Conservation (phyloP, 2,329 filamentous ascomycete genomes). For the Pseudogymnoascus sp. region DNA sequence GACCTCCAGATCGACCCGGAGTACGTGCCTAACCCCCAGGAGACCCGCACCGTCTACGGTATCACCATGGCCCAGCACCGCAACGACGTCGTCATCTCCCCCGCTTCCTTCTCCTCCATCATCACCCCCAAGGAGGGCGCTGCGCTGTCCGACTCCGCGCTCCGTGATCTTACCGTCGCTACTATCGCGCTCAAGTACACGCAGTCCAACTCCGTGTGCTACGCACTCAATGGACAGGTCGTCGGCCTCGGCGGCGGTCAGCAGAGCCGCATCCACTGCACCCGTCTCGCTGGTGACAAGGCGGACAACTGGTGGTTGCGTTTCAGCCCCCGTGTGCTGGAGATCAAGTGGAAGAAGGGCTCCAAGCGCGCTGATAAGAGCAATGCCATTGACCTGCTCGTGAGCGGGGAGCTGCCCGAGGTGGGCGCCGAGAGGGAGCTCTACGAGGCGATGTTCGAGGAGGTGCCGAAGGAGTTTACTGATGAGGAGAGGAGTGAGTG, state of each 20-base stretch:
- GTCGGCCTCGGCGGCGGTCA: slow-evolving; percentile 93
- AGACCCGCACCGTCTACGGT: slow-evolving; percentile 85
- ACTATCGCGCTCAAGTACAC: slow-evolving; percentile 99
- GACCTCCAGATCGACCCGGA: slow-evolving; percentile 89
- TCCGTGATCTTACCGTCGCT: slow-evolving; percentile 86
- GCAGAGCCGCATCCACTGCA: slow-evolving; percentile 98
- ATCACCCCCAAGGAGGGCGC: slow-evolving; percentile 76
- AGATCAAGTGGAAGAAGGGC: slow-evolving; percentile 94
- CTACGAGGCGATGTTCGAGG: slow-evolving; percentile 86
- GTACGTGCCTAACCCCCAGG: slow-evolving; percentile 67
- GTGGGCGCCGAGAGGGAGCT: slow-evolving; percentile 75
- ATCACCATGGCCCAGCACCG: slow-evolving; percentile 83
- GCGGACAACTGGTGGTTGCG: slow-evolving; percentile 99
- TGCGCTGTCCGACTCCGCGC: slow-evolving; percentile 69
- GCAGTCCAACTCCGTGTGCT: slow-evolving; percentile 98
- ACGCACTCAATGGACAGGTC: slow-evolving; percentile 87
- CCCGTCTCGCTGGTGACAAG: slow-evolving; percentile 93
- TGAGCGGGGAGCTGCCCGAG: slow-evolving; percentile 81
- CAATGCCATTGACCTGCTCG: slow-evolving; percentile 94
- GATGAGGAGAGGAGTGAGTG: slow-evolving; percentile 78
- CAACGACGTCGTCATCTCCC: slow-evolving; percentile 83
- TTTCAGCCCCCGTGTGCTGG: slow-evolving; percentile 84
- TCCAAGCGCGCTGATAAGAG: slow-evolving; percentile 96
- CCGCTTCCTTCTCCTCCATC: slow-evolving; percentile 76
- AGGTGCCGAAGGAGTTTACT: slow-evolving; percentile 77